phyloP scores from a whole-genome alignment of 768 basidiomycete genomes.

The Suillus occidentalis region DNA sequence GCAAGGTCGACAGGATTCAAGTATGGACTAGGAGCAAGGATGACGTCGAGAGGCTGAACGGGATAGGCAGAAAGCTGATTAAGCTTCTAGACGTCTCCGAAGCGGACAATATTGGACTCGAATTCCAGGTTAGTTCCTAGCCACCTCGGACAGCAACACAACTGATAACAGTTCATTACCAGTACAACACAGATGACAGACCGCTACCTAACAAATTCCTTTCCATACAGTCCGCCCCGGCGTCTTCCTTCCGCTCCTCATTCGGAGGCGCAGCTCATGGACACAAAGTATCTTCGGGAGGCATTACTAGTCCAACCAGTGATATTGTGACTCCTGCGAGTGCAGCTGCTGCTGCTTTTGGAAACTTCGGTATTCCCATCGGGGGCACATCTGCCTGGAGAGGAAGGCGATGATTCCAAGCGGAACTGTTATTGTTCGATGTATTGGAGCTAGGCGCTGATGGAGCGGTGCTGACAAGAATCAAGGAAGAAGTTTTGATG shows the following conservation, averaged over 20 bases:
- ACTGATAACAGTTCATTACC: background rate
- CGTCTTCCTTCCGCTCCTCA: slow-evolving; percentile 63
- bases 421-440: slow-evolving; percentile 1
- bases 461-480: background rate
- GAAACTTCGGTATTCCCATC: slow-evolving; percentile 45
- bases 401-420: slow-evolving; percentile 24
- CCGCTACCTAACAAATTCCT: slow-evolving; percentile 82
- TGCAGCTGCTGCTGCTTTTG: slow-evolving; percentile 43
- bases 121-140: slow-evolving; percentile 72
- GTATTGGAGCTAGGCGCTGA: background rate
- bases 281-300: slow-evolving; percentile 23
- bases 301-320: slow-evolving; percentile 21
- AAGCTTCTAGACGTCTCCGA: slow-evolving; percentile 84
- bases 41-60: slow-evolving; percentile 82
- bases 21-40: slow-evolving; percentile 88
- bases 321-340: slow-evolving; percentile 24
- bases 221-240: slow-evolving; percentile 70
- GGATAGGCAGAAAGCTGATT: slow-evolving; percentile 79
- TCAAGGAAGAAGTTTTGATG: background rate
- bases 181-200: slow-evolving; percentile 89
- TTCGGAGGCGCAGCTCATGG: slow-evolving; percentile 45
- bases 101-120: slow-evolving; percentile 79
- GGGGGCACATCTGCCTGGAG: slow-evolving; percentile 30
- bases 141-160: background rate
- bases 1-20: slow-evolving; percentile 88